These are phyloP conservation scores for Aspergillus ostianus DNA, from an alignment of 495 filamentous ascomycete species.

Conservation along the genomic window DNA sequence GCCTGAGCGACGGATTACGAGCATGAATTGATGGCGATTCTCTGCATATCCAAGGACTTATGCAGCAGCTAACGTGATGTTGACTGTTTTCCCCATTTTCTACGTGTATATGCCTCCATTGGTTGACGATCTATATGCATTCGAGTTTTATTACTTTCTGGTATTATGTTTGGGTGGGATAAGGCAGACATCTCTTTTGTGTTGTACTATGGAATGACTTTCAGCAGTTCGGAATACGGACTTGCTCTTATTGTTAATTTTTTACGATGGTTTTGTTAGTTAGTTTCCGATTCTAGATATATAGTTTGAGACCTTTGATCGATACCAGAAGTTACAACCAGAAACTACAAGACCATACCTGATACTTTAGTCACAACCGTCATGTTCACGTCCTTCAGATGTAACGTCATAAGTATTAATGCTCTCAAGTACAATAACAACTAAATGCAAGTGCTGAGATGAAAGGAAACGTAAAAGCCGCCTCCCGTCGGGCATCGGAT, in stretches of 20 bases:
- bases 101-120: background rate
- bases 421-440: background rate
- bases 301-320: background rate
- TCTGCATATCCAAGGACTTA: background rate
- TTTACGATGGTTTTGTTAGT: background rate
- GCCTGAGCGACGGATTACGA: slow-evolving; percentile 21
- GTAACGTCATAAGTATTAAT: too few species aligned
- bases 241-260: background rate
- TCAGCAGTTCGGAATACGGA: background rate
- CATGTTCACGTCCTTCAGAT: too few species aligned
- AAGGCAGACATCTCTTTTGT: background rate
- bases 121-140: background rate
- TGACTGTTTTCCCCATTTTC: background rate
- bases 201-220: background rate
- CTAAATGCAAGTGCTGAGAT: background rate
- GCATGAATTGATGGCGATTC: slow-evolving; percentile 16
- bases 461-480: background rate
- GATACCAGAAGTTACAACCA: background rate
- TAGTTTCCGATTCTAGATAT: background rate
- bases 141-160: background rate
- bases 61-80: slow-evolving; percentile 5
- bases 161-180: background rate
- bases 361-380: too few species aligned
- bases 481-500: slow-evolving; percentile 10
- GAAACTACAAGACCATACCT: background rate